Evolutionary conservation across 1,284 basidiomycete species (phyloP), one percentile per base, ranked within the genome.

Genomic region (Moniliophthora roreri): DNA sequence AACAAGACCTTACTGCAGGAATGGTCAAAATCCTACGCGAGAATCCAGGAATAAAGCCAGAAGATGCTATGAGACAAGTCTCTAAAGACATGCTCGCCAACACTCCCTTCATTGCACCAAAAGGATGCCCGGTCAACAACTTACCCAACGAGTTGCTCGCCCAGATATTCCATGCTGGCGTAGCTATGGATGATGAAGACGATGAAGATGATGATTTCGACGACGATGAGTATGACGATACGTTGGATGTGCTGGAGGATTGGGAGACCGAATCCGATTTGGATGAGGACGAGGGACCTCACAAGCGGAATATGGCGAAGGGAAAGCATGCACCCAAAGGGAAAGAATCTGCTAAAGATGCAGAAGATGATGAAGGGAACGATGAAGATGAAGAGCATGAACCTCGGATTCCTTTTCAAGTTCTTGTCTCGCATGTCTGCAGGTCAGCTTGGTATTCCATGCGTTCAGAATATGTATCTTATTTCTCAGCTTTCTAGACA

Each of bases 121-220:
- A 67, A 36, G 75, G 76, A 34, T 84, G 79, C 51, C 76, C 79
- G 4, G 72, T 85, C 50, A 80, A 84, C 56, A 67, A 72, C 23
- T 73, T 85, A 4, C 83, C 84, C 3, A 72, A 77, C 16, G 84
- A 86, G 61, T 68, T 86, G 5, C 73, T 86, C 20, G 74, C 76
- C 0, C 71, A 82, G 55, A 82, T 87, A 40, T 87, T 86, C 62
- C 62, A 69, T 18, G 60, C 81, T 15, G 84, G 84, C 10, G 69
- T 70, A 48, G 18, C 63, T 42, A 68, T 72, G 55, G 68, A 72
- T 21, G 64, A 67, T 35, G 68, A 72, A 24, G 66, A 66, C 16
- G 62, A 60, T 15, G 62, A 61, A 15, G 66, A 69, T 3, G 61
- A 57, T 32, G 52, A 58, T 16, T 68, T 65, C 0, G 66, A 67